Percentiles rank a stretch among this genome's conserved stretches.
Evolutionary conservation across 768 basidiomycete species (phyloP).

Genomic region (Boletus rubroflammeus): DNA sequence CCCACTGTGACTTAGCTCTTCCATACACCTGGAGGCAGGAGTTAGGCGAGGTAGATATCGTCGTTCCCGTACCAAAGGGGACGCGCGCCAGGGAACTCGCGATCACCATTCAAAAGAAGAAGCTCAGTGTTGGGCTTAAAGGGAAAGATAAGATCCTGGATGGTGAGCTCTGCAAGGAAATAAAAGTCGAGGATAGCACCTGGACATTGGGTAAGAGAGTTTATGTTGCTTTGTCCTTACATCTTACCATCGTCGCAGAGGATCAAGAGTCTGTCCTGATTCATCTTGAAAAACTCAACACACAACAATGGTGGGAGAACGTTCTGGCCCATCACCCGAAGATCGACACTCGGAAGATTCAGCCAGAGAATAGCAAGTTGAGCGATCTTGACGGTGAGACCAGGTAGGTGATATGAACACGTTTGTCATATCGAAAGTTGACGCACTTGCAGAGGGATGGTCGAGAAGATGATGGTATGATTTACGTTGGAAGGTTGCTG

Average conservation of each 20-base stretch:
- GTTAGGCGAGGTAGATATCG: conserved; percentile 80
- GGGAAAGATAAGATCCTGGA: conserved; percentile 79
- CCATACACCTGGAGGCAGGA: conserved; percentile 94
- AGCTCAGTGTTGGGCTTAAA: conserved; percentile 80
- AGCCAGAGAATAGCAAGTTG: conserved; percentile 91
- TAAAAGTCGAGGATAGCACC: conserved; percentile 94
- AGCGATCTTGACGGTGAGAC: conserved; percentile 97
- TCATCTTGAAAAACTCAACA: conserved; percentile 83
- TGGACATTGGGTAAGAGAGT: conserved; percentile 81
- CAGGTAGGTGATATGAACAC: conserved; percentile 45
- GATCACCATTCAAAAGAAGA: conserved; percentile 77
- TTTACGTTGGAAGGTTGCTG: neutral
- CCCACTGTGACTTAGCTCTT: conserved; percentile 49
- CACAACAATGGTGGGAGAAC: conserved; percentile 97
- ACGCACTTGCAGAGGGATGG: conserved; percentile 70
- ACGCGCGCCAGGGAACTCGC: conserved; percentile 75
- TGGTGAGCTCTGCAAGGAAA: conserved; percentile 90
- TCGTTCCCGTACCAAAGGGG: conserved; percentile 81
- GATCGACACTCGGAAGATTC: conserved; percentile 94
- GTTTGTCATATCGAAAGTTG: conserved; percentile 2
- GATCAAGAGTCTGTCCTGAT: conserved; percentile 70
- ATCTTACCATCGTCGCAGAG: conserved; percentile 45
- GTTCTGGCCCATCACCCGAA: conserved; percentile 93
- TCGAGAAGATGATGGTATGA: conserved; percentile 99
- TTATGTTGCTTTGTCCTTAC: neutral